phyloP scores from a whole-genome alignment of 2,329 filamentous ascomycete species.

The Verticillium nubilum region DNA sequence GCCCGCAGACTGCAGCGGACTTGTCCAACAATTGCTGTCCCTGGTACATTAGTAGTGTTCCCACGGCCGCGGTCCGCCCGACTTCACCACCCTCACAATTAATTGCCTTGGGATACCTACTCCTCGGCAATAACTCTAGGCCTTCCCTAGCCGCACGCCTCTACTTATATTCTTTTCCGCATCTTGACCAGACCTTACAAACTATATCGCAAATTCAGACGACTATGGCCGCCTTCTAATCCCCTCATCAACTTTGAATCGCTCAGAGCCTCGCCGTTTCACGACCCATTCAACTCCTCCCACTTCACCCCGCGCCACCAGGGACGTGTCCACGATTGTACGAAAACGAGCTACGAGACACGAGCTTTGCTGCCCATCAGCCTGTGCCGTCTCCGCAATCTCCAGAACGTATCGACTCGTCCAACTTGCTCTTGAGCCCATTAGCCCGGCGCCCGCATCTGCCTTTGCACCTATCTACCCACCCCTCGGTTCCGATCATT shows the following conservation, averaged over 20 bases:
- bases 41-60: background rate
- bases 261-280: slow-evolving; percentile 10
- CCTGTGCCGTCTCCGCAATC: slow-evolving; percentile 2
- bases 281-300: slow-evolving; percentile 1
- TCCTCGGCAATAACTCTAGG: background rate
- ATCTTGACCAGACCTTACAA: background rate
- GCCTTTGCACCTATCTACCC: background rate
- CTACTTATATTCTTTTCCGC: background rate
- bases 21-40: background rate
- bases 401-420: slow-evolving; percentile 1
- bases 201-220: slow-evolving; percentile 1
- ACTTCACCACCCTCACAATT: slow-evolving; percentile 5
- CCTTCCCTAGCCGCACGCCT: background rate
- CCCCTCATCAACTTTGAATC: slow-evolving; percentile 4
- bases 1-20: background rate
- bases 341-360: background rate
- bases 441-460: background rate
- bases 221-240: slow-evolving; percentile 10
- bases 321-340: slow-evolving; percentile 3
- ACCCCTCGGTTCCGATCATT: slow-evolving; percentile 2
- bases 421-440: background rate
- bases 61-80: slow-evolving; percentile 9
- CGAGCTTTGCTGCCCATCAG: background rate
- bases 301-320: slow-evolving; percentile 9
- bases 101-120: background rate